These are phyloP conservation scores for Rhodotorula mucilaginosa DNA, from an alignment of 1,284 basidiomycete species.

Conservation along the genomic window DNA sequence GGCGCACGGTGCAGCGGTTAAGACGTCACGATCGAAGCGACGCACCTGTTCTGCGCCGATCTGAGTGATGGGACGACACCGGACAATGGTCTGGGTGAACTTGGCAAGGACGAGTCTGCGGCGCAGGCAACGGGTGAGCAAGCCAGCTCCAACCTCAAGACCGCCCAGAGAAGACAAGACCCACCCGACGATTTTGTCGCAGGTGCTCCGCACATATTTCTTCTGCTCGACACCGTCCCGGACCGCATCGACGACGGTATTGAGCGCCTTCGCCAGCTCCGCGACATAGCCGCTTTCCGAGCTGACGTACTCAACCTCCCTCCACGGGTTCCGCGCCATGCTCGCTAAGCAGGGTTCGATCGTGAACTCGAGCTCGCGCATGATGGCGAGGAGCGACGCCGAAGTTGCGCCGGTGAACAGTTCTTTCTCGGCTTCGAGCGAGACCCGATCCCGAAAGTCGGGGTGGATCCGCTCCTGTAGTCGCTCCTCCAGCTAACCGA, in stretches of 20 bases:
- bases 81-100: slow-evolving; percentile 81
- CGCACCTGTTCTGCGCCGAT: slow-evolving; percentile 86
- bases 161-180: neutral
- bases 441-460: slow-evolving; percentile 72
- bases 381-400: slow-evolving; percentile 68
- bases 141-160: neutral
- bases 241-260: slow-evolving; percentile 64
- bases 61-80: slow-evolving; percentile 80
- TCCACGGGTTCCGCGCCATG: slow-evolving; percentile 76
- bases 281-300: slow-evolving; percentile 76
- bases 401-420: slow-evolving; percentile 85
- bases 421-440: slow-evolving; percentile 80
- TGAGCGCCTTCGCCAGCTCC: slow-evolving; percentile 66
- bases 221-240: slow-evolving; percentile 81
- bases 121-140: neutral
- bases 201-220: slow-evolving; percentile 84
- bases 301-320: slow-evolving; percentile 71
- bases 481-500: slow-evolving; percentile 79
- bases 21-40: slow-evolving; percentile 17
- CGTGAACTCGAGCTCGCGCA: slow-evolving; percentile 76
- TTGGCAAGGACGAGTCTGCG: slow-evolving; percentile 71
- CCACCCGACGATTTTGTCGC: slow-evolving; percentile 85
- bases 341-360: slow-evolving; percentile 71
- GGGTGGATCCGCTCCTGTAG: slow-evolving; percentile 76
- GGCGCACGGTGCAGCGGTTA: neutral